These are phyloP conservation scores for Bipolaris zeicola DNA, from an alignment of 2,329 filamentous ascomycete genomes.

Conservation along the genomic window DNA sequence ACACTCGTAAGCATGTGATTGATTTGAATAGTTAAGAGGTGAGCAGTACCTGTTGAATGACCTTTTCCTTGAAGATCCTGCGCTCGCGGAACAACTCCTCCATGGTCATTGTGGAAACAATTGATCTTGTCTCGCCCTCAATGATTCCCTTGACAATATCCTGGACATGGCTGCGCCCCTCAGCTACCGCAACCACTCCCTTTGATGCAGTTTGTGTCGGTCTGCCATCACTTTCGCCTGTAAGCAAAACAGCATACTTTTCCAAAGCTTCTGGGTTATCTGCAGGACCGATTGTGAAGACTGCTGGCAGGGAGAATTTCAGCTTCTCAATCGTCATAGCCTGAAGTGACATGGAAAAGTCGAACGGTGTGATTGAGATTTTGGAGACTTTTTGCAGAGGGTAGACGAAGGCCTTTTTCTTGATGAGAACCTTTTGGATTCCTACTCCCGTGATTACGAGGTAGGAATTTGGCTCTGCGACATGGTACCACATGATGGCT, in stretches of 20 bases:
- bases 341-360: slow-evolving; percentile 81
- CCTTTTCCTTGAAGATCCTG: slow-evolving; percentile 75
- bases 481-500: slow-evolving; percentile 60
- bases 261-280: slow-evolving; percentile 71
- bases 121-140: slow-evolving; percentile 82
- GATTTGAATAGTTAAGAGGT: too few relatives aligned
- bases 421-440: slow-evolving; percentile 74
- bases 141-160: slow-evolving; percentile 91
- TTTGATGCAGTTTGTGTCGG: slow-evolving; percentile 38
- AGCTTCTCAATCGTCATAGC: slow-evolving; percentile 91
- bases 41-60: slow-evolving; percentile 39
- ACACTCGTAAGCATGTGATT: too few relatives aligned
- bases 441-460: slow-evolving; percentile 84
- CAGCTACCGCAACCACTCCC: slow-evolving; percentile 50
- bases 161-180: slow-evolving; percentile 70
- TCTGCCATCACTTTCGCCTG: slow-evolving; percentile 62
- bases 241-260: slow-evolving; percentile 82
- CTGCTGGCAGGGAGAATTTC: slow-evolving; percentile 79
- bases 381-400: slow-evolving; percentile 50
- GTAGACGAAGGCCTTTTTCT: slow-evolving; percentile 65
- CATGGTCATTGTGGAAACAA: slow-evolving; percentile 90
- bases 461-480: slow-evolving; percentile 80
- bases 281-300: slow-evolving; percentile 84
- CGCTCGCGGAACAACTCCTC: slow-evolving; percentile 84
- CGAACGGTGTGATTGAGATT: slow-evolving; percentile 71